phyloP scores from a whole-genome alignment of 2,329 filamentous ascomycete species.

The Keithomyces neogunnii region DNA sequence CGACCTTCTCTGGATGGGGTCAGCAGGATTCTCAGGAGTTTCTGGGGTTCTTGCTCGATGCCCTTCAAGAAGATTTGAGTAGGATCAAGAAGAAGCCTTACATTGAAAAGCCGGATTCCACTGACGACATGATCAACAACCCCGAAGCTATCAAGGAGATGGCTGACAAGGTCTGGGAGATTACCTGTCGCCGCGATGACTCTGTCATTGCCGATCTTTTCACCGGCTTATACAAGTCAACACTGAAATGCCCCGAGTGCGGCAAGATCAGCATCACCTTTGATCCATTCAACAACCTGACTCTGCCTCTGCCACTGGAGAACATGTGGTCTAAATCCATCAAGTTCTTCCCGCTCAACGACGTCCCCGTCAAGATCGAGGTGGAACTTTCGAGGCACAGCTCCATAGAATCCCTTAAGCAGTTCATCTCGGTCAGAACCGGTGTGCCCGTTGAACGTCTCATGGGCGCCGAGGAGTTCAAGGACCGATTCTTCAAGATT shows the following conservation, averaged over 20 bases:
- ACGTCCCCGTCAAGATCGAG: slow-evolving; percentile 60
- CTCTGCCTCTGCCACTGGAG: slow-evolving; percentile 80
- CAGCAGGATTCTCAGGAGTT: slow-evolving; percentile 99
- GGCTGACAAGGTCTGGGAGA: slow-evolving; percentile 82
- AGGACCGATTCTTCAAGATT: slow-evolving; percentile 76
- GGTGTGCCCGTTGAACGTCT: slow-evolving; percentile 57
- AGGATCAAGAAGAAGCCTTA: slow-evolving; percentile 93
- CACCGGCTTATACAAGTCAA: slow-evolving; percentile 97
- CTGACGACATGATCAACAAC: slow-evolving; percentile 88
- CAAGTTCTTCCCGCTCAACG: slow-evolving; percentile 69
- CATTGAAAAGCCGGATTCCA: slow-evolving; percentile 94
- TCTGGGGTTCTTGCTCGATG: slow-evolving; percentile 87
- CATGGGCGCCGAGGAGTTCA: slow-evolving; percentile 78
- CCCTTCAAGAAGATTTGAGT: slow-evolving; percentile 90
- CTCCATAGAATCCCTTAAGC: slow-evolving; percentile 60
- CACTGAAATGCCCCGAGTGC: slow-evolving; percentile 82
- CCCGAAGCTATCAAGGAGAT: slow-evolving; percentile 72
- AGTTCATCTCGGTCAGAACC: slow-evolving; percentile 58
- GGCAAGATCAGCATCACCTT: slow-evolving; percentile 97
- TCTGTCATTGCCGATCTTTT: slow-evolving; percentile 94
- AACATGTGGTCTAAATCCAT: slow-evolving; percentile 70
- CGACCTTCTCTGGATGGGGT: slow-evolving; percentile 85
- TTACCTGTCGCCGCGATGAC: slow-evolving; percentile 86
- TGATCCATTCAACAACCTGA: slow-evolving; percentile 93
- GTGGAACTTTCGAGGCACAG: slow-evolving; percentile 75